Conservation (phyloP, 768 basidiomycete genomes). For the Lenzites betulinus region DNA sequence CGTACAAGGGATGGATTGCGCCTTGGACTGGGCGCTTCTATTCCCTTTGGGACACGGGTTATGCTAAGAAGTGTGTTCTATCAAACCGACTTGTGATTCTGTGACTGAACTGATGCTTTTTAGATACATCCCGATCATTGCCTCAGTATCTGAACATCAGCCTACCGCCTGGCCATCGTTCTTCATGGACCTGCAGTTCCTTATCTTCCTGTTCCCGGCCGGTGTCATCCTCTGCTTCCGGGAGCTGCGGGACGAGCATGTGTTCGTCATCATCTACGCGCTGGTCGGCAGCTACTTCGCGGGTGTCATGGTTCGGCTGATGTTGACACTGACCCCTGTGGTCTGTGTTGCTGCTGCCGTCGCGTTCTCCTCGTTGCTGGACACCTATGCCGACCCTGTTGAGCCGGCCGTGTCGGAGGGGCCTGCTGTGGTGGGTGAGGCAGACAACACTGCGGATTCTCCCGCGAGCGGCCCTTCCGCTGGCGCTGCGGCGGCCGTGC, state of each 20-base stretch:
- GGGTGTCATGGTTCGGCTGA: slow-evolving; percentile 98
- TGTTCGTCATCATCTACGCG: slow-evolving; percentile 98
- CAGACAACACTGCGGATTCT: slow-evolving; percentile 28
- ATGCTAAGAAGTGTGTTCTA: slow-evolving; percentile 82
- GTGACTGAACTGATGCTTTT: slow-evolving; percentile 6
- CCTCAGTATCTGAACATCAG: slow-evolving; percentile 98
- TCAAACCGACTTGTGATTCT: slow-evolving; percentile 17
- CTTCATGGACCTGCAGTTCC: slow-evolving; percentile 98
- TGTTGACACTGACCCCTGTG: slow-evolving; percentile 95
- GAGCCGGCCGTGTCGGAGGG: slow-evolving; percentile 56
- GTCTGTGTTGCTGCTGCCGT: slow-evolving; percentile 94
- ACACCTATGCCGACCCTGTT: slow-evolving; percentile 85
- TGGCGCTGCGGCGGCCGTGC: slow-evolving; percentile 13
- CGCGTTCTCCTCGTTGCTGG: slow-evolving; percentile 83
- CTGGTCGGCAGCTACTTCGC: slow-evolving; percentile 97
- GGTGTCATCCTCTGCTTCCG: slow-evolving; percentile 95
- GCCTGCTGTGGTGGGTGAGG: slow-evolving; percentile 30
- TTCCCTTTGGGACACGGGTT: slow-evolving; percentile 98
- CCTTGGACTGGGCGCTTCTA: slow-evolving; percentile 99
- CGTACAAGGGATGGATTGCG: slow-evolving; percentile 93
- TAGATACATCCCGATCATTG: slow-evolving; percentile 96
- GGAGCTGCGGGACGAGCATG: slow-evolving; percentile 91
- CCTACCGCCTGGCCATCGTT: slow-evolving; percentile 99
- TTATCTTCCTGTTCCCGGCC: slow-evolving; percentile 97
- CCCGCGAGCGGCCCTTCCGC: slow-evolving; percentile 34